phyloP scores from a whole-genome alignment of 1,284 basidiomycete species.

The Leccinum pallidistipes region DNA sequence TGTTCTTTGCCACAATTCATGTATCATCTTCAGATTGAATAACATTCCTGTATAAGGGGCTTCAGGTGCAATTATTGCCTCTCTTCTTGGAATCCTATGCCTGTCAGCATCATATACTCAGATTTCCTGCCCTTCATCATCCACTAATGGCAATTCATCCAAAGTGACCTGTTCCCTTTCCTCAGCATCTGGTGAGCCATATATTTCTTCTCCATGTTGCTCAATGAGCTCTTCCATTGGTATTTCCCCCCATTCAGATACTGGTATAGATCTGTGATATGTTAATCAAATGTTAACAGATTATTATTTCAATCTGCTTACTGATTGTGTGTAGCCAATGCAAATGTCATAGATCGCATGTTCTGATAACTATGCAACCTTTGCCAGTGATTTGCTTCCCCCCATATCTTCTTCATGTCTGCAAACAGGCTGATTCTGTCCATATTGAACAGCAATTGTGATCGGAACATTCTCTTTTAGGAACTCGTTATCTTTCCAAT shows the following conservation, averaged over 20 bases:
- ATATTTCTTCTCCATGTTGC: neutral
- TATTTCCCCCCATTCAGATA: neutral
- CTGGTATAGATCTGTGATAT: neutral
- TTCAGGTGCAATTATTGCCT: neutral
- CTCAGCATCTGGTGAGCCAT: neutral
- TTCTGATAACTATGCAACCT: neutral
- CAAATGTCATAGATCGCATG: slow-evolving; percentile 1
- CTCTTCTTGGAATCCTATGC: neutral
- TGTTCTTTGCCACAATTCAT: neutral
- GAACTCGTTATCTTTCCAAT: neutral
- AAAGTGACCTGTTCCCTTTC: neutral
- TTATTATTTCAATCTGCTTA: neutral
- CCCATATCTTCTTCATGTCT: neutral
- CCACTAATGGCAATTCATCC: neutral
- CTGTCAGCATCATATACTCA: neutral
- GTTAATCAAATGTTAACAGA: too few relatives aligned
- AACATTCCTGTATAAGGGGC: neutral
- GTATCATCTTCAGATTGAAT: neutral
- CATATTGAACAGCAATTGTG: neutral
- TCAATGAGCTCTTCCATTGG: neutral
- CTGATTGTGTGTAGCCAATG: slow-evolving; percentile 5
- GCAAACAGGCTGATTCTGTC: slow-evolving; percentile 6
- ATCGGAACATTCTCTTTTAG: neutral
- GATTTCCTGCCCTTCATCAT: neutral
- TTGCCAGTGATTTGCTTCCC: neutral